These are phyloP conservation scores for Eutrema salsugineum DNA, from an alignment of 441 rosid genomes.

Conservation along the genomic window DNA sequence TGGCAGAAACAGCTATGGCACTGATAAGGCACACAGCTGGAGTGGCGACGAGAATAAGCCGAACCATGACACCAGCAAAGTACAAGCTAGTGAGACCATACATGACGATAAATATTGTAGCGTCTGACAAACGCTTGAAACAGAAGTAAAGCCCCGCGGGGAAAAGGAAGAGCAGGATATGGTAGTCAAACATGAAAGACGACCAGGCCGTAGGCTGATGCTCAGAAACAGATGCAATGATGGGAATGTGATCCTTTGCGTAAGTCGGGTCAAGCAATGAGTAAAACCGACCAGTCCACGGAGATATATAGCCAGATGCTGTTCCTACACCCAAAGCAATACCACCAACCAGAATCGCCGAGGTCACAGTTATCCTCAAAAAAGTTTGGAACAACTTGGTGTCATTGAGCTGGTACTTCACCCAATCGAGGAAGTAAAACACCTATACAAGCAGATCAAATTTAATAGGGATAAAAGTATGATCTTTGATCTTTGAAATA, in stretches of 20 bases:
- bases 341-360: constrained; percentile 65
- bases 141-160: constrained; percentile 99
- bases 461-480: background rate
- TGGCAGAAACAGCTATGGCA: constrained; percentile 95
- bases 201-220: constrained; percentile 99
- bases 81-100: constrained; percentile 99
- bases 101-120: constrained; percentile 96
- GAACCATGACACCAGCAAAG: constrained; percentile 99
- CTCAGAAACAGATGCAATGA: constrained; percentile 98
- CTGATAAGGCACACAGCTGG: constrained; percentile 97
- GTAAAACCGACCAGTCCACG: constrained; percentile 98
- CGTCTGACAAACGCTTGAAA: constrained; percentile 95
- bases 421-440: constrained; percentile 93
- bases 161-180: constrained; percentile 94
- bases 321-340: constrained; percentile 87
- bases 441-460: constrained; percentile 46
- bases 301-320: constrained; percentile 96
- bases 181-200: constrained; percentile 98
- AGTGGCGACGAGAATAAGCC: constrained; percentile 93
- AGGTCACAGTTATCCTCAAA: constrained; percentile 78
- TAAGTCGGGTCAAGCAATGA: constrained; percentile 96
- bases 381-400: constrained; percentile 80
- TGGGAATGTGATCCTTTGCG: constrained; percentile 97
- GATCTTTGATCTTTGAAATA: background rate
- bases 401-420: constrained; percentile 77